These are phyloP conservation scores for Alternaria hordeiaustralica DNA, from an alignment of 2,329 filamentous ascomycete genomes.

Conservation along the genomic window DNA sequence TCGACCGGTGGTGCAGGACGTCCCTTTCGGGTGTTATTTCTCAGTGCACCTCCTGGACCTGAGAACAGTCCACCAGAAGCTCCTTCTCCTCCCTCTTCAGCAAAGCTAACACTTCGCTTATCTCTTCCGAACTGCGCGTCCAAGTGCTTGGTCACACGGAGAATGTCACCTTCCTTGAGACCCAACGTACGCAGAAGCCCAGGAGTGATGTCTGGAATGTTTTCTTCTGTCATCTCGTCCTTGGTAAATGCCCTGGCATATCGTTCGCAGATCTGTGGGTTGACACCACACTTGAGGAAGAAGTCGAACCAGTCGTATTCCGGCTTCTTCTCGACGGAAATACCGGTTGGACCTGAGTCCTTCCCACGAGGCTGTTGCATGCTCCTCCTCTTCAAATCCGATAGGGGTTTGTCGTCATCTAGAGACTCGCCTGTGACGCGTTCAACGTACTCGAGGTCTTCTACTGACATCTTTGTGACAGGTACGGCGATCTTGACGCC, in stretches of 20 bases:
- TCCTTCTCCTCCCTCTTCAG: constrained; percentile 62
- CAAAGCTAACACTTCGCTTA: constrained; percentile 61
- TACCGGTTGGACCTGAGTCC: constrained; percentile 62
- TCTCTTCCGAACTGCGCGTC: constrained; percentile 79
- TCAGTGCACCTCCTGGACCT: constrained; percentile 85
- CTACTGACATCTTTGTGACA: constrained; percentile 91
- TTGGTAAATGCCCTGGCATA: constrained; percentile 88
- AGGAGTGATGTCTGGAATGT: constrained; percentile 87
- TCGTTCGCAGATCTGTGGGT: constrained; percentile 89
- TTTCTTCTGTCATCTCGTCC: constrained; percentile 95
- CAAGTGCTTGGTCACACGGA: constrained; percentile 89
- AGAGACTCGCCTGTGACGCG: constrained; percentile 83
- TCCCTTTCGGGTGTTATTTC: constrained; percentile 93
- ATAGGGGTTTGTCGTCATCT: constrained; percentile 89
- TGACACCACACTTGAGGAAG: constrained; percentile 90
- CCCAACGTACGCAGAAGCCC: constrained; percentile 84
- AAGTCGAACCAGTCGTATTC: constrained; percentile 99
- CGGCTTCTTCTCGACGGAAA: constrained; percentile 70
- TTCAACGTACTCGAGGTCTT: constrained; percentile 96
- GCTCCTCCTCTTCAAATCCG: constrained; percentile 71
- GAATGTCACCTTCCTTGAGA: constrained; percentile 94
- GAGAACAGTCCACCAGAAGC: constrained; percentile 85
- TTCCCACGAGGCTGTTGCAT: constrained; percentile 54
- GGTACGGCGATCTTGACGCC: constrained; percentile 98
- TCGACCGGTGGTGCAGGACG: constrained; percentile 86